These are phyloP conservation scores for Gnaphalium uliginosum DNA, from an alignment of 129 eudicot genomes.

Conservation along the genomic window DNA sequence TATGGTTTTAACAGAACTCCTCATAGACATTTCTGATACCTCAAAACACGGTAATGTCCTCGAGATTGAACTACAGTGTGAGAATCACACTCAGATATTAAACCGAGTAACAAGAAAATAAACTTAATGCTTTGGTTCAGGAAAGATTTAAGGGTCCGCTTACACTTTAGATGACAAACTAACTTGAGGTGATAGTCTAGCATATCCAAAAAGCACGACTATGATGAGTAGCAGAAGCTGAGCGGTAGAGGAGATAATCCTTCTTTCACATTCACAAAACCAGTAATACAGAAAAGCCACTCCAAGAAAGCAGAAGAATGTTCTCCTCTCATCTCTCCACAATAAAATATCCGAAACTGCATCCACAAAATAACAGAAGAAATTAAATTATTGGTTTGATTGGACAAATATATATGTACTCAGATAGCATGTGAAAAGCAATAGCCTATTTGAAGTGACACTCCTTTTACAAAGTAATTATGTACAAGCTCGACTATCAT, in stretches of 20 bases:
- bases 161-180: conserved; percentile 59
- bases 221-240: conserved; percentile 55
- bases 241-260: conserved; percentile 70
- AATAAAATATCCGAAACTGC: conserved; percentile 91
- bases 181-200: conserved; percentile 47
- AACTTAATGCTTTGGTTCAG: background rate
- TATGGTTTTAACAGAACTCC: conserved; percentile 36
- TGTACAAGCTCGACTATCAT: too few species aligned
- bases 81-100: conserved; percentile 25
- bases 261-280: conserved; percentile 72
- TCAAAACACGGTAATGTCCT: conserved; percentile 58
- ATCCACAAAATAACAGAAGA: conserved; percentile 20
- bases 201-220: conserved; percentile 45
- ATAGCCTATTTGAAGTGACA: too few species aligned
- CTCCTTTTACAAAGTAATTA: too few species aligned
- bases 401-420: background rate
- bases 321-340: conserved; percentile 88
- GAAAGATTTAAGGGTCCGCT: conserved; percentile 16
- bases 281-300: conserved; percentile 61
- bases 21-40: conserved; percentile 59
- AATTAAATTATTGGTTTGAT: background rate
- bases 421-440: too few species aligned
- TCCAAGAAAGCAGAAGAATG: conserved; percentile 63
- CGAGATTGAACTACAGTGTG: conserved; percentile 48
- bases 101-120: background rate